A percentile compares a stretch with the other conserved stretches of the same genome.
Conservation (phyloP, 2,329 filamentous ascomycete species). For the Talaromyces verruculosus region DNA sequence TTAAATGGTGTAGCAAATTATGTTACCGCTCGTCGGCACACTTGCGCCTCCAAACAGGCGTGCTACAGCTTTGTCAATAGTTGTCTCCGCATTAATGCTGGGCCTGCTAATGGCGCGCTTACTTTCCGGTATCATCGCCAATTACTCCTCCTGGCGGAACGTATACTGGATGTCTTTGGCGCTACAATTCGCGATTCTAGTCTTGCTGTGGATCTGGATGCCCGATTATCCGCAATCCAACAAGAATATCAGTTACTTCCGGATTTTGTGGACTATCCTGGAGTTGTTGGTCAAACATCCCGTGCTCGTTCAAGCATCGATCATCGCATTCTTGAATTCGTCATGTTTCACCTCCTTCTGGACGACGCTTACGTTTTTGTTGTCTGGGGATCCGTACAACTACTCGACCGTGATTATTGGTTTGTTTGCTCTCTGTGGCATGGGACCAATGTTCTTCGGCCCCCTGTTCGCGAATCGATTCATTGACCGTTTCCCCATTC, state of each 20-base stretch:
- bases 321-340: constrained; percentile 64
- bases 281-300: constrained; percentile 65
- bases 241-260: constrained; percentile 63
- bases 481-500: constrained; percentile 68
- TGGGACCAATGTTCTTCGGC: constrained; percentile 65
- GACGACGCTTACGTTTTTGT: constrained; percentile 77
- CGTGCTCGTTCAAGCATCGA: constrained; percentile 66
- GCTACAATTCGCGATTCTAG: constrained; percentile 66
- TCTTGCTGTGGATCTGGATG: constrained; percentile 69
- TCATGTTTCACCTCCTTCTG: constrained; percentile 67
- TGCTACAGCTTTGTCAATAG: constrained; percentile 69
- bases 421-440: constrained; percentile 74
- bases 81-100: constrained; percentile 72
- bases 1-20: constrained; percentile 53
- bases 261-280: constrained; percentile 64
- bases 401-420: constrained; percentile 70
- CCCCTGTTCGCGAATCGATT: constrained; percentile 70
- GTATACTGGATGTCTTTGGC: constrained; percentile 77
- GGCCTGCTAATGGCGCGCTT: constrained; percentile 75
- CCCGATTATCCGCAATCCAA: constrained; percentile 79
- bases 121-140: constrained; percentile 71
- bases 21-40: constrained; percentile 79
- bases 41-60: constrained; percentile 69
- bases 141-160: constrained; percentile 71
- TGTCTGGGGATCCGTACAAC: constrained; percentile 67